These are phyloP conservation scores for Theobroma cacao DNA, from an alignment of 345 rosid species.

Conservation along the genomic window DNA sequence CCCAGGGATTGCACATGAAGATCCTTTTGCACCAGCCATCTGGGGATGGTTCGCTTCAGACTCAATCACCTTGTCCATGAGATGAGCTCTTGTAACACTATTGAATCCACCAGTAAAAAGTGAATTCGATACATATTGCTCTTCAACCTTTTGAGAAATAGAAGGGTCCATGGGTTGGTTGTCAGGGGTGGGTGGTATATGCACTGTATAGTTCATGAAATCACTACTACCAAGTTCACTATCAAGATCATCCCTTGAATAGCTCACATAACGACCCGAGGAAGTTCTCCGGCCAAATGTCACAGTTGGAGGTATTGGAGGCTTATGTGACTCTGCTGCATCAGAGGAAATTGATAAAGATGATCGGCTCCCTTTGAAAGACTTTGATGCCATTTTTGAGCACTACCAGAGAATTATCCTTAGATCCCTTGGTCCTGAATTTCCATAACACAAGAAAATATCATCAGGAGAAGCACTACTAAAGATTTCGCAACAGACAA, in stretches of 20 bases:
- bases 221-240: constrained; percentile 79
- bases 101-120: constrained; percentile 95
- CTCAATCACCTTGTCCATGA: constrained; percentile 95
- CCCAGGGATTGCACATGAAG: constrained; percentile 85
- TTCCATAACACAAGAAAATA: constrained; percentile 13
- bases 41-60: constrained; percentile 94
- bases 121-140: constrained; percentile 91
- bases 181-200: constrained; percentile 93
- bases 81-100: constrained; percentile 82
- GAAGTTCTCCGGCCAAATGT: constrained; percentile 78
- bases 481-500: background rate
- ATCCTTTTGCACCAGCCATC: constrained; percentile 96
- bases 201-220: constrained; percentile 81
- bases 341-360: constrained; percentile 63
- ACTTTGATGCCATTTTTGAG: constrained; percentile 60
- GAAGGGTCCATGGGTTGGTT: constrained; percentile 95
- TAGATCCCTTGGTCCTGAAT: constrained; percentile 51
- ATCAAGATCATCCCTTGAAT: constrained; percentile 92
- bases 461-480: background rate
- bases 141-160: constrained; percentile 91
- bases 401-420: constrained; percentile 16
- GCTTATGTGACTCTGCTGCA: constrained; percentile 52
- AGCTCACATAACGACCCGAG: constrained; percentile 83
- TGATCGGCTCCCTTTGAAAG: constrained; percentile 58
- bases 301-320: constrained; percentile 62